Evolutionary conservation across 208 protist genomes (phyloP), one percentile per base, ranked within the genome.

Genomic region (Leishmania lainsoni): DNA sequence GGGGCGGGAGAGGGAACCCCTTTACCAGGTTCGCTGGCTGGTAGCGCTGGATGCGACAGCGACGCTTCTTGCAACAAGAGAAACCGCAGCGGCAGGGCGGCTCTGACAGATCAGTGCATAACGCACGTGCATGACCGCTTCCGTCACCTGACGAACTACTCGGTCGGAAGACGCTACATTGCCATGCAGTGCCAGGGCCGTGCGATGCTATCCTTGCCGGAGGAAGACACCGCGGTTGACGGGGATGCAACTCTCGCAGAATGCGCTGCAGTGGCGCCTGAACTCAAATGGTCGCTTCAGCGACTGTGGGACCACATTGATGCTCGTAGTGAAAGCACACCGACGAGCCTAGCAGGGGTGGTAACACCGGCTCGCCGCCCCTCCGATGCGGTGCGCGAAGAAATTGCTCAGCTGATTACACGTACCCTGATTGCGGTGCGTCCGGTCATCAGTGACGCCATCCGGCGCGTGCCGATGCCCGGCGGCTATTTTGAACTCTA

Each of bases 101-200:
- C 8, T n/a, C 5, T 5, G 16, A 35, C 69, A 20, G 45, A 54
- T 3, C 8, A 20, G 32, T 29, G 35, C 56, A 22, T 51, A 75
- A 61, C 51, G n/a, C 74, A 52, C n/a, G 42, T 65, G 35, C 81
- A 66, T 82, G 84, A 82, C 58, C 88, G 88, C 3, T 98, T 98
- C 76, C 87, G 90, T 52, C 94, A 99, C 87, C 85, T 99, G 16
- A 99, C 97, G 51, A 99, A 99, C 86, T 99, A 97, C 81, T 96
- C 92, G 6, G 83, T 99, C 42, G 96, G 96, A 32, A 83, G 88
- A 32, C 88, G 90, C 6, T 92, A 90, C 81, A 48, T 58, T 0
- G 66, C 81, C 17, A 78, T 68, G 39, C 79, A 87, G 70, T 54
- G 75, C 39, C 54, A 74, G 3, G 29, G 29, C 73, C 74, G 59